Conservation (phyloP, 257 asterid genomes). For the Gentiana straminea region DNA sequence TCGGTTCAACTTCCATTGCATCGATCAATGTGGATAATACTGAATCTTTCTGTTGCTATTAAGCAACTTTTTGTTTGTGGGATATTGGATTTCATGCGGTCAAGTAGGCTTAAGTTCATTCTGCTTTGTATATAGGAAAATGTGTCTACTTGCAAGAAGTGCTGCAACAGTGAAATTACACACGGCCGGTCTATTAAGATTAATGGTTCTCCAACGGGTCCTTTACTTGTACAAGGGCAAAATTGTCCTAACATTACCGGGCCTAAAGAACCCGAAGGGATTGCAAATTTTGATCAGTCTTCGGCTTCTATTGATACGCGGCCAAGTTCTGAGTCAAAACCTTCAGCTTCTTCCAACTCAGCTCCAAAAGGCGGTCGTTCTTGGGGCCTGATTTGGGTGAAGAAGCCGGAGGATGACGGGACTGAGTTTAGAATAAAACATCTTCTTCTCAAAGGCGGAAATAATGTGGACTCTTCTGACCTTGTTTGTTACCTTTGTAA, state of each 20-base stretch:
- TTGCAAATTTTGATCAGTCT: slow-evolving; percentile 17
- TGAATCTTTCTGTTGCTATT: too few species aligned
- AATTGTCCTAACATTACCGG: slow-evolving; percentile 20
- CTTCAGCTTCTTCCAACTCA: slow-evolving; percentile 18
- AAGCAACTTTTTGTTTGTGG: too few species aligned
- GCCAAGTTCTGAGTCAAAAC: slow-evolving; percentile 27
- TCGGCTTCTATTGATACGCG: slow-evolving; percentile 24
- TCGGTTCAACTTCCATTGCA: too few species aligned
- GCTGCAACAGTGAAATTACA: slow-evolving; percentile 29
- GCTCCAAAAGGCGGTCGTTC: slow-evolving; percentile 25
- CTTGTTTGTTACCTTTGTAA: slow-evolving; percentile 51
- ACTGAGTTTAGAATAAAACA: slow-evolving; percentile 41
- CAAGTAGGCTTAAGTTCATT: too few species aligned
- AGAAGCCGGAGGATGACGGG: slow-evolving; percentile 30
- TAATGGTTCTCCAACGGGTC: slow-evolving; percentile 45
- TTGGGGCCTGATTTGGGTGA: slow-evolving; percentile 74
- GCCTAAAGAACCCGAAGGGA: slow-evolving; percentile 21
- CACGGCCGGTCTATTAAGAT: slow-evolving; percentile 21
- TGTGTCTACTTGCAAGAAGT: slow-evolving; percentile 47
- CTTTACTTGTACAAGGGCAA: slow-evolving; percentile 42
- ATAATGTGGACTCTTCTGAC: slow-evolving; percentile 9
- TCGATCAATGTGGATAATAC: too few species aligned
- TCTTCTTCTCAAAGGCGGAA: slow-evolving; percentile 45
- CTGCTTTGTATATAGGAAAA: not conserved
- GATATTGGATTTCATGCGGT: too few species aligned